Percentiles rank a stretch among this genome's conserved stretches.
Evolutionary conservation across 257 asterid genomes (phyloP).

Genomic region (Solanum habrochaites): DNA sequence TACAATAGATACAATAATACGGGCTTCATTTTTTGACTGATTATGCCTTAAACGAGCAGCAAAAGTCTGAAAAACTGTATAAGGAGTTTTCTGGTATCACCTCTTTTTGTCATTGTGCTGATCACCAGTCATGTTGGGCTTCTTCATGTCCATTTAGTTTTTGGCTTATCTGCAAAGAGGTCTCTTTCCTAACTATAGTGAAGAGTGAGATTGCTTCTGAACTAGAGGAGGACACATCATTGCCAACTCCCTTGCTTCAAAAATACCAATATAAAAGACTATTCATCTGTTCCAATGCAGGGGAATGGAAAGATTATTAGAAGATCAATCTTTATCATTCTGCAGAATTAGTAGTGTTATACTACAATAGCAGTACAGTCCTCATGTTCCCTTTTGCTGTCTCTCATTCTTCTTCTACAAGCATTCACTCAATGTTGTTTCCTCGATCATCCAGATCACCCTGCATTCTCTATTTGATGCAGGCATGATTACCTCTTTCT

Average conservation of each 20-base stretch:
- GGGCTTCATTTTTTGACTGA: too few relatives aligned
- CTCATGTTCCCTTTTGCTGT: constrained; percentile 55
- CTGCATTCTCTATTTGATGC: constrained; percentile 40
- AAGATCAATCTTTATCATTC: constrained; percentile 51
- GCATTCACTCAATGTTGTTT: constrained; percentile 35
- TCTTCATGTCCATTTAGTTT: constrained; percentile 3
- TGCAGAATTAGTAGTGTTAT: constrained; percentile 47
- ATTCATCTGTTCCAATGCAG: constrained; percentile 21
- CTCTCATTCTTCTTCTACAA: constrained; percentile 40
- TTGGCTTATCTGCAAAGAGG: constrained; percentile 9
- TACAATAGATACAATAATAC: too few relatives aligned
- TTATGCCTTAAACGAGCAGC: too few relatives aligned
- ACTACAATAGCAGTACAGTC: constrained; percentile 45
- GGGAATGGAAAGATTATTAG: constrained; percentile 32
- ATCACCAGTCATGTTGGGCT: too few relatives aligned
- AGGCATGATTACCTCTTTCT: constrained; percentile 54
- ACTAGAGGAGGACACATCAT: neutral
- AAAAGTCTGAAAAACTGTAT: too few relatives aligned
- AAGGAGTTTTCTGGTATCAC: too few relatives aligned
- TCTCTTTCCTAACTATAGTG: constrained; percentile 3
- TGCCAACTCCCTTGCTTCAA: neutral
- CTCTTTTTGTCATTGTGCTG: too few relatives aligned
- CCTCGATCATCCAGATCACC: constrained; percentile 32
- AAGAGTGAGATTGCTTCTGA: neutral
- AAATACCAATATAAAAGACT: constrained; percentile 5